Conservation (phyloP, 2,329 filamentous ascomycete genomes). For the Didymella keratinophila region DNA sequence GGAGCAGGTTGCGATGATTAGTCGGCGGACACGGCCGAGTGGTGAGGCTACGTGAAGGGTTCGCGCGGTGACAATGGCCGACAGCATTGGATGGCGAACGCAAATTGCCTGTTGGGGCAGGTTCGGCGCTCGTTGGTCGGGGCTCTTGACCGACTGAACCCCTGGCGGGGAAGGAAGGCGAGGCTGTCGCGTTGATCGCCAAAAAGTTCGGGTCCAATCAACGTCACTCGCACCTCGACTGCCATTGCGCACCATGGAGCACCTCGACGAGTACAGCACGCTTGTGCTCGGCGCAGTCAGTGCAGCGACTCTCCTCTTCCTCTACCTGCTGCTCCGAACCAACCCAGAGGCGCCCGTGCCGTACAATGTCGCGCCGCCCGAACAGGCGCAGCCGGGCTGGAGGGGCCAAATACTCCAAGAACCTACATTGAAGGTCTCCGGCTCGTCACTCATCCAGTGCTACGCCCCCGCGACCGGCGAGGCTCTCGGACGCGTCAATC, state of each 20-base stretch:
- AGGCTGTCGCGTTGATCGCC: constrained; percentile 19
- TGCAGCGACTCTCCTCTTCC: constrained; percentile 29
- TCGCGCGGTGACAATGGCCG: not conserved
- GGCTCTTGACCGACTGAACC: not conserved
- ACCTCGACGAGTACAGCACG: constrained; percentile 35
- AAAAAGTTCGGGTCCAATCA: constrained; percentile 6
- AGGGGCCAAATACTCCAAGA: constrained; percentile 65
- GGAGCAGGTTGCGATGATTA: constrained; percentile 6
- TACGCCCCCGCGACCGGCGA: constrained; percentile 90
- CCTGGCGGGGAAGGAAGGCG: not conserved
- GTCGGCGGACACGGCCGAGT: not conserved
- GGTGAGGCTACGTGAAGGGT: not conserved
- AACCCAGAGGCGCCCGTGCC: constrained; percentile 57
- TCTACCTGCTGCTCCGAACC: constrained; percentile 37
- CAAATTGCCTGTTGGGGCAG: not conserved
- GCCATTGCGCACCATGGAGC: constrained; percentile 35
- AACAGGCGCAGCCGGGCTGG: constrained; percentile 62
- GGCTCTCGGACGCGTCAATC: constrained; percentile 79
- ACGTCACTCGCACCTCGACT: constrained; percentile 1
- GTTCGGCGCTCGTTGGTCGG: not conserved
- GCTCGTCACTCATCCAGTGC: constrained; percentile 76
- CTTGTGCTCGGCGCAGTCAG: constrained; percentile 34
- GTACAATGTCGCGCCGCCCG: constrained; percentile 70
- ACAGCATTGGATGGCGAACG: not conserved
- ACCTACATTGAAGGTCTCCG: constrained; percentile 69